A percentile compares a stretch with the other conserved stretches of the same genome.
Evolutionary conservation across 2,329 filamentous ascomycete species (phyloP).

Genomic region (Clonostachys rhizophaga): DNA sequence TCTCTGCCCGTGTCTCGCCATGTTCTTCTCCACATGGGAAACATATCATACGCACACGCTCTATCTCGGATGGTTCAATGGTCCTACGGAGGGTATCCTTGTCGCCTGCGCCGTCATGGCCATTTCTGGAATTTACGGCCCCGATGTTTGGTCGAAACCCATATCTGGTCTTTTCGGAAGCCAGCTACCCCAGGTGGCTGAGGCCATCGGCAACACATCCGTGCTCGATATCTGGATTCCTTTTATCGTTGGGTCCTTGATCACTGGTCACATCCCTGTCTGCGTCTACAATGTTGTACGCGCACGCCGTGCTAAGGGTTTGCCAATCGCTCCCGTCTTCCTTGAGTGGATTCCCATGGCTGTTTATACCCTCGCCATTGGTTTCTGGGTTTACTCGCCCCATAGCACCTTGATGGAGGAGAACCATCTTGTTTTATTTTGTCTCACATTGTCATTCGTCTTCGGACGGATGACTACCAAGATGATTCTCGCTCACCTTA

Average conservation of each 20-base stretch:
- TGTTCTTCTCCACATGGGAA: constrained; percentile 99
- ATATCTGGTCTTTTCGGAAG: constrained; percentile 65
- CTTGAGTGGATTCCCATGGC: constrained; percentile 91
- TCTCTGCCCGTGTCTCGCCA: constrained; percentile 84
- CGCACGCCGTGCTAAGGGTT: constrained; percentile 66
- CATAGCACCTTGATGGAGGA: constrained; percentile 76
- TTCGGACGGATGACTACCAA: constrained; percentile 98
- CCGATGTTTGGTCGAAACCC: constrained; percentile 77
- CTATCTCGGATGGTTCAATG: constrained; percentile 95
- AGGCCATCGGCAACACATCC: constrained; percentile 64
- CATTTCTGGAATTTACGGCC: constrained; percentile 81
- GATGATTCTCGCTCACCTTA: constrained; percentile 95
- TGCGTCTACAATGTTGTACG: constrained; percentile 82
- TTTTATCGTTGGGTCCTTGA: constrained; percentile 59
- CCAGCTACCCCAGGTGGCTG: constrained; percentile 41
- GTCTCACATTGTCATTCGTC: constrained; percentile 90
- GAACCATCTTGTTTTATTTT: constrained; percentile 89
- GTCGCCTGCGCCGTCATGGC: constrained; percentile 85
- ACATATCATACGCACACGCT: constrained; percentile 98
- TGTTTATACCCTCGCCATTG: constrained; percentile 70
- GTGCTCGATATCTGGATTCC: constrained; percentile 86
- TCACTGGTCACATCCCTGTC: constrained; percentile 76
- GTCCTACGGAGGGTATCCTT: constrained; percentile 90
- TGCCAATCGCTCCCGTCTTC: constrained; percentile 78
- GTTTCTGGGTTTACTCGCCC: constrained; percentile 85